Evolutionary conservation across 78 protist species (phyloP).

Genomic region (Cyanophora paradoxa): DNA sequence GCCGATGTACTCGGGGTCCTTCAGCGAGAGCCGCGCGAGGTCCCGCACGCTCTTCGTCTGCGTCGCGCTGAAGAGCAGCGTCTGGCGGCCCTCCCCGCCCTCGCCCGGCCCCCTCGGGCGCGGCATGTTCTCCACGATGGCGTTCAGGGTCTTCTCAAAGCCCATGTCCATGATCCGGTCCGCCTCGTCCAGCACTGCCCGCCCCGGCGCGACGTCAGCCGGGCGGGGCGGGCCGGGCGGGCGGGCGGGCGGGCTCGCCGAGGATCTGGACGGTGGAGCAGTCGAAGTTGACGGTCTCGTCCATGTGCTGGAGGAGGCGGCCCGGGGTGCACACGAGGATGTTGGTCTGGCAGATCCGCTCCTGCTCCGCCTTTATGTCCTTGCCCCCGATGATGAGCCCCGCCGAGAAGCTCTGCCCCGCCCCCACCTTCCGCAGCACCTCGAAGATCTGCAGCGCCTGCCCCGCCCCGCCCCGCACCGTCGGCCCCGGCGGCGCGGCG

Average conservation of each 20-base stretch:
- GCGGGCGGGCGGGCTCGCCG: too few relatives aligned
- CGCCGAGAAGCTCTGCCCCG: conserved; percentile 64
- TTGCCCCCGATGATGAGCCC: conserved; percentile 93
- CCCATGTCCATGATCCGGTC: conserved; percentile 93
- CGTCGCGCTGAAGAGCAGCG: conserved; percentile 94
- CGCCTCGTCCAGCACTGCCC: conserved; percentile 96
- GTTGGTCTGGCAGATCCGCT: conserved; percentile 58
- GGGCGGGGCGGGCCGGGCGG: not conserved
- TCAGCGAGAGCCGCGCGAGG: conserved; percentile 65
- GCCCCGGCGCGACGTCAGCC: not conserved
- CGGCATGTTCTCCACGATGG: conserved; percentile 82
- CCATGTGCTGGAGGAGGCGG: conserved; percentile 94
- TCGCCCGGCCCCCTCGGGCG: too few relatives aligned
- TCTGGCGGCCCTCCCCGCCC: conserved; percentile 67
- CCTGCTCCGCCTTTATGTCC: conserved; percentile 52
- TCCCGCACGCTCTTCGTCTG: conserved; percentile 74
- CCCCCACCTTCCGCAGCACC: conserved; percentile 65
- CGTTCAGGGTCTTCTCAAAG: conserved; percentile 60
- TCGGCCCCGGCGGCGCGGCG: too few relatives aligned
- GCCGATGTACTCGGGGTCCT: conserved; percentile 74
- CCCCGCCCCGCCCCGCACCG: too few relatives aligned
- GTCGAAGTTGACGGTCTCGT: conserved; percentile 70
- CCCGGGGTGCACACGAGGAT: conserved; percentile 97
- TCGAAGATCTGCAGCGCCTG: conserved; percentile 93
- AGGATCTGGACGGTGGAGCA: conserved; percentile 59